Percentiles rank a stretch among this genome's conserved stretches.
phyloP scores from a whole-genome alignment of 495 filamentous ascomycete species.

The Aspergillus haitiensis region DNA sequence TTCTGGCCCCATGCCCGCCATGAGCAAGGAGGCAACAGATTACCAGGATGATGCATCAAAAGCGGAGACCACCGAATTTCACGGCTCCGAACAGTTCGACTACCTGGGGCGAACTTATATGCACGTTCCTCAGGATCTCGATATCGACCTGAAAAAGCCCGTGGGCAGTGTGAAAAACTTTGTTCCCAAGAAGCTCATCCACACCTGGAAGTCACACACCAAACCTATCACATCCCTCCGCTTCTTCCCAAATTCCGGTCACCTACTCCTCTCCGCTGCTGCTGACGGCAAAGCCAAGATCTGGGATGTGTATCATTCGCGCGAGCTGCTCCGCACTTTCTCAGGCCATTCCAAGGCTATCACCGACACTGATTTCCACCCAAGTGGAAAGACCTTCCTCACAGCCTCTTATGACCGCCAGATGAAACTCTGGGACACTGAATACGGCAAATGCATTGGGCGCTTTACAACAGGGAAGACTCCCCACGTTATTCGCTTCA shows the following conservation, averaged over 20 bases:
- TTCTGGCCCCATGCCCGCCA: conserved; percentile 48
- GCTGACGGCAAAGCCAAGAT: conserved; percentile 91
- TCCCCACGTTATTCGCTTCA: conserved; percentile 92
- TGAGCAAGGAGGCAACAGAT: conserved; percentile 59
- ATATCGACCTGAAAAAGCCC: conserved; percentile 83
- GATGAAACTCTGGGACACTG: conserved; percentile 98
- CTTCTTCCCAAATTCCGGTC: conserved; percentile 83
- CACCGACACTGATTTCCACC: conserved; percentile 86
- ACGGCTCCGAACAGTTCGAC: conserved; percentile 78
- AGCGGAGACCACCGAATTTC: conserved; percentile 83
- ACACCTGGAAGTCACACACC: conserved; percentile 84
- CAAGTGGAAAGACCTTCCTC: conserved; percentile 79
- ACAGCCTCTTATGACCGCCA: conserved; percentile 90
- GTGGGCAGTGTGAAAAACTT: conserved; percentile 78
- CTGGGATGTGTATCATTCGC: conserved; percentile 89
- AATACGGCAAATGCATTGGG: conserved; percentile 82
- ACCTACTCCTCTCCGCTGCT: conserved; percentile 80
- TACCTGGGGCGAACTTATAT: conserved; percentile 81
- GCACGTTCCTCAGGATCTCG: conserved; percentile 94
- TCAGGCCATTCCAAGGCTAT: conserved; percentile 87
- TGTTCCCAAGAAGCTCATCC: conserved; percentile 87
- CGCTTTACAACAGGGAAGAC: conserved; percentile 91
- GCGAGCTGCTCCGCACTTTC: conserved; percentile 85
- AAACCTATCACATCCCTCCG: conserved; percentile 83
- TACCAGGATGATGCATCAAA: conserved; percentile 56